phyloP scores from a whole-genome alignment of 2,329 filamentous ascomycete genomes.

The Rosellinia necatrix region DNA sequence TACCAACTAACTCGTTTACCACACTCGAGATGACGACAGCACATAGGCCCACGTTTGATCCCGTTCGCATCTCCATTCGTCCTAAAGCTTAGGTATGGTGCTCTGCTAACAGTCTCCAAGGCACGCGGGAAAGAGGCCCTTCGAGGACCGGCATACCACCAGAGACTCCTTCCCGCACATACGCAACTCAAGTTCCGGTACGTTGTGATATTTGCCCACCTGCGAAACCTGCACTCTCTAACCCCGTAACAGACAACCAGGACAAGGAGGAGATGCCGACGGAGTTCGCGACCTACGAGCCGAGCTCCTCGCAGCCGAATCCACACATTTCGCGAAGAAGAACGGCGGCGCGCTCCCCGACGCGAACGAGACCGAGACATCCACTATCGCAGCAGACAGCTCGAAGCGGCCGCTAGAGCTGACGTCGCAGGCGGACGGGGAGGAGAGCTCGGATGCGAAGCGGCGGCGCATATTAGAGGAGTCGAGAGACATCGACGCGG shows the following conservation, averaged over 20 bases:
- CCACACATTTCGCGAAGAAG: slow-evolving; percentile 84
- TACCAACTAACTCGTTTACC: neutral
- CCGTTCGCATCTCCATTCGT: slow-evolving; percentile 57
- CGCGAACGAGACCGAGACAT: slow-evolving; percentile 47
- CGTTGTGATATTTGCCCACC: slow-evolving; percentile 27
- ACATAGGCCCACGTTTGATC: slow-evolving; percentile 93
- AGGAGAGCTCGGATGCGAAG: slow-evolving; percentile 79
- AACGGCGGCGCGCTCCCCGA: slow-evolving; percentile 61
- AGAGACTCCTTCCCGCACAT: slow-evolving; percentile 91
- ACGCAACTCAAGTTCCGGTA: slow-evolving; percentile 88
- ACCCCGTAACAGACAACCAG: slow-evolving; percentile 63
- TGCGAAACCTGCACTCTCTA: neutral
- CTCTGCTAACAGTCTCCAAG: slow-evolving; percentile 47
- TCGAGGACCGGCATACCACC: slow-evolving; percentile 92
- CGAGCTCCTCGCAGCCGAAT: slow-evolving; percentile 87
- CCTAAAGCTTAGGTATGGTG: neutral
- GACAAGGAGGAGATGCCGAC: slow-evolving; percentile 85
- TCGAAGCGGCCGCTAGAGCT: slow-evolving; percentile 69
- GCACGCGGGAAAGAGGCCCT: slow-evolving; percentile 94
- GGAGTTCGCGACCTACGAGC: slow-evolving; percentile 79
- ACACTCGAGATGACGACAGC: slow-evolving; percentile 63
- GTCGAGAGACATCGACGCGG: slow-evolving; percentile 83
- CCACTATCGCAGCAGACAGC: slow-evolving; percentile 48
- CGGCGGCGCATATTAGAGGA: slow-evolving; percentile 86
- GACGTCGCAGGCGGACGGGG: slow-evolving; percentile 48